Base-by-base conservation (phyloP, 306 rosid species). In the Inga leiocalycina region DNA sequence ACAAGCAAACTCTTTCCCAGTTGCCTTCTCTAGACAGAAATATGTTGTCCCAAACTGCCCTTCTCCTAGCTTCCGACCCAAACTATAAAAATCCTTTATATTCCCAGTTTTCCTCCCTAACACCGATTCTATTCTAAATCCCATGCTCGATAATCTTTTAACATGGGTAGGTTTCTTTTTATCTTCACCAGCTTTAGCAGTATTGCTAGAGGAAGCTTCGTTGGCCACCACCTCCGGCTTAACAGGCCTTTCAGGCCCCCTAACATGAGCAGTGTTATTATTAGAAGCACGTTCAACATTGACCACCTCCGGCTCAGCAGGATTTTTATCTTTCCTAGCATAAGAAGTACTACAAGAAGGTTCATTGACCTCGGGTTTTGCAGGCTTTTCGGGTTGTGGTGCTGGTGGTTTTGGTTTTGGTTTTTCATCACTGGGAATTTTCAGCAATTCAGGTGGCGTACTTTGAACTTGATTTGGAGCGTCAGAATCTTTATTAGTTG, bases 11-110 rank as follows among this genome's bases (percentile, higher is more conserved):
- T 92, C 94, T 24, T 83, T 88, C 13, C 84, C 85, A 0, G 82
- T 77, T n/a, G 78, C 89, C 82, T 94, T 96, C 74, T 88, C 93
- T 34, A 96, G 34, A 57, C 98, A 93, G 3, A 91, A 80, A 56
- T 87, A 92, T 0, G 99, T 96, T 3, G 97, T 96, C 71, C 99
- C 98, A 76, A 93, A 96, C 77, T 96, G 98, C 54, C 99, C 99
- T 77, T 96, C 94, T 1, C 99, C 99, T 4, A 96, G 86, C 88
- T 96, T 94, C 86, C 94, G 75, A 20, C 99, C 99, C 89, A 96
- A 62, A 35, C 91, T 92, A 67, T 81, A 93, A 12, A 81, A 16
- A 3, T 94, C 98, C 85, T 92, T 96, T 41, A 96, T 80, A 71
- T 93, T 94, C 17, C 77, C 93, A 0, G 95, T 90, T 82, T 88